Base-by-base conservation (phyloP, 2,329 filamentous ascomycete species). In the Aspergillus tubingensis region DNA sequence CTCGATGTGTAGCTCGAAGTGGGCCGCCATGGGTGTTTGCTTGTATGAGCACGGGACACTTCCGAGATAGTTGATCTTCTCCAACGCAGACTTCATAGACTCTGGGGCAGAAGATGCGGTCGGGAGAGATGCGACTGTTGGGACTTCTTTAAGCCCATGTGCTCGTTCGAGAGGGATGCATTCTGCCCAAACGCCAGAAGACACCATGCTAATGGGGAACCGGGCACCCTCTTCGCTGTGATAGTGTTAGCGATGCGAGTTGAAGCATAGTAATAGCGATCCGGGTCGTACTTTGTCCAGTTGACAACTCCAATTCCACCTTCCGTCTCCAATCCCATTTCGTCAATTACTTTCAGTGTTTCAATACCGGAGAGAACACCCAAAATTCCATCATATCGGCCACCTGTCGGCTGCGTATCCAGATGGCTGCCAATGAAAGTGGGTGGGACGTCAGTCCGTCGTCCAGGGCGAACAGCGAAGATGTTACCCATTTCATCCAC, bases 1-100 rank as follows among this genome's bases (percentile, higher is more conserved):
- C 72, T 96, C 91, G 56, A 94, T 94, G 70, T 95, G 91, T 8
- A 95, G 81, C 74, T 94, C 91, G 68, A 94, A 93, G 73, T 94
- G 90, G 0, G 89, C 90, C 0, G 85, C 88, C 76, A 92, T 86
- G 0, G 88, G 89, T 15, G 83, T 85, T 32, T 81, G 78, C 62
- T 82, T 79, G 72, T 88, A 81, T 56, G 81, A 86, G 21, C 85
- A 84, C 8, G 83, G 81, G 0, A 81, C 76, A 0, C 75, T 66
- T 13, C 90, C 91, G 0, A 91, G 76, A 64, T 91, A 92, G 0
- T 87, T 87, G 54, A 92, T 92, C 13, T 88, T 82, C 69, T 89
- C 80, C 0, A 95, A 82, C 62, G 92, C 90, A 0, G 80, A 84
- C 67, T 83, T 88, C 82, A 90, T 86, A 10, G 86, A 89, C 27